Evolutionary conservation across 2,329 filamentous ascomycete genomes (phyloP).

Genomic region (Calonectria multiphialidica): DNA sequence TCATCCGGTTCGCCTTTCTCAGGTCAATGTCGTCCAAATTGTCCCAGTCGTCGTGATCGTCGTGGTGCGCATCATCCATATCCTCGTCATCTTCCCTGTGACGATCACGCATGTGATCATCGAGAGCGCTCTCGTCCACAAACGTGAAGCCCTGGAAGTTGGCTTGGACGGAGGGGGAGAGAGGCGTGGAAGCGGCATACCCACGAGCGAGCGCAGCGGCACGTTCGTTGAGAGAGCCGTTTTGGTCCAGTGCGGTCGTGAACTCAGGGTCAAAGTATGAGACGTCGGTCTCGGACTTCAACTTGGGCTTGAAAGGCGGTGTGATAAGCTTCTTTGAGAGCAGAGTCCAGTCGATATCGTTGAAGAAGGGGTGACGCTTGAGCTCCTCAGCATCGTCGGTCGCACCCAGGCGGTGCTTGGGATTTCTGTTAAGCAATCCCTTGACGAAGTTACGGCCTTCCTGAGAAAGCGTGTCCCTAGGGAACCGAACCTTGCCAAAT

Average conservation of each 20-base stretch:
- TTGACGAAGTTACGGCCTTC: conserved; percentile 99
- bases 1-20: conserved; percentile 70
- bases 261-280: conserved; percentile 99
- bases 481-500: conserved; percentile 97
- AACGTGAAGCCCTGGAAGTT: conserved; percentile 99
- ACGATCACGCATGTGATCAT: conserved; percentile 80
- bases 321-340: conserved; percentile 92
- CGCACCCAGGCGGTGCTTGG: conserved; percentile 92
- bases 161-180: conserved; percentile 95
- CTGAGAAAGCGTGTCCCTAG: conserved; percentile 91
- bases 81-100: conserved; percentile 65
- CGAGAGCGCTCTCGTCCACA: conserved; percentile 96
- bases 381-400: conserved; percentile 93
- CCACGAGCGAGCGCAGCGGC: conserved; percentile 88
- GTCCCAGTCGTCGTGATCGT: conserved; percentile 68
- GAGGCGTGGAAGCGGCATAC: conserved; percentile 88
- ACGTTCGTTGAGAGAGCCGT: conserved; percentile 89
- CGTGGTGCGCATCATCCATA: conserved; percentile 67
- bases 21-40: conserved; percentile 67
- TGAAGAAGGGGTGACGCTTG: conserved; percentile 94
- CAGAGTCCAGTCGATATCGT: conserved; percentile 91
- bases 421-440: conserved; percentile 95
- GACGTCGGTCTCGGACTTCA: conserved; percentile 95
- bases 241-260: conserved; percentile 90
- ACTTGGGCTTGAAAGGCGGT: conserved; percentile 96